A percentile compares a stretch with the other conserved stretches of the same genome.
These are phyloP conservation scores for Pleurotus citrinopileatus DNA, from an alignment of 768 basidiomycete species.

Conservation along the genomic window DNA sequence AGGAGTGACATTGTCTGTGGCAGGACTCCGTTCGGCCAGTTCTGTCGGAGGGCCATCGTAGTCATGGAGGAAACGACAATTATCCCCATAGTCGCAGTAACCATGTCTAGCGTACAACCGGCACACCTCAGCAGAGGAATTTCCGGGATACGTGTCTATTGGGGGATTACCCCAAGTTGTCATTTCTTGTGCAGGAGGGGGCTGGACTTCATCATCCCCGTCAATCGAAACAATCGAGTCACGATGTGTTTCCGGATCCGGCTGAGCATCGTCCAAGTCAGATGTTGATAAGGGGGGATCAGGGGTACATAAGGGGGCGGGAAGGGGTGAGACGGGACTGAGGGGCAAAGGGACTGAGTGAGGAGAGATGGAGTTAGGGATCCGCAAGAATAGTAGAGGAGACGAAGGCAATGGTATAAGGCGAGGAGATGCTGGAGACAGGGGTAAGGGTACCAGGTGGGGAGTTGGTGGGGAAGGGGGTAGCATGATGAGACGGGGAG, in stretches of 20 bases:
- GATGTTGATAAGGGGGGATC: not conserved
- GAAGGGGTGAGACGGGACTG: not conserved
- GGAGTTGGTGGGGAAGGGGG: not conserved
- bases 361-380: conserved; percentile 1
- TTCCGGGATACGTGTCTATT: not conserved
- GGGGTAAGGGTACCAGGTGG: not conserved
- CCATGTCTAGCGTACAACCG: conserved; percentile 3
- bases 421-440: not conserved
- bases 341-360: too few species aligned
- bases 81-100: not conserved
- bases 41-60: not conserved
- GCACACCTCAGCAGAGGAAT: not conserved
- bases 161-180: not conserved
- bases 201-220: not conserved
- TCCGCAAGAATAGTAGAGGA: not conserved
- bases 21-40: not conserved
- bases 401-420: not conserved
- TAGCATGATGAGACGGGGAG: not conserved
- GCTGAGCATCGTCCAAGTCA: not conserved
- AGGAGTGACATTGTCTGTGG: too few species aligned
- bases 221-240: not conserved
- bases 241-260: not conserved
- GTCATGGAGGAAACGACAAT: conserved; percentile 9
- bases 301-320: not conserved
- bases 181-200: not conserved